phyloP scores from a whole-genome alignment of 805 yeast species.

The Starmerella ratchasimensis region DNA sequence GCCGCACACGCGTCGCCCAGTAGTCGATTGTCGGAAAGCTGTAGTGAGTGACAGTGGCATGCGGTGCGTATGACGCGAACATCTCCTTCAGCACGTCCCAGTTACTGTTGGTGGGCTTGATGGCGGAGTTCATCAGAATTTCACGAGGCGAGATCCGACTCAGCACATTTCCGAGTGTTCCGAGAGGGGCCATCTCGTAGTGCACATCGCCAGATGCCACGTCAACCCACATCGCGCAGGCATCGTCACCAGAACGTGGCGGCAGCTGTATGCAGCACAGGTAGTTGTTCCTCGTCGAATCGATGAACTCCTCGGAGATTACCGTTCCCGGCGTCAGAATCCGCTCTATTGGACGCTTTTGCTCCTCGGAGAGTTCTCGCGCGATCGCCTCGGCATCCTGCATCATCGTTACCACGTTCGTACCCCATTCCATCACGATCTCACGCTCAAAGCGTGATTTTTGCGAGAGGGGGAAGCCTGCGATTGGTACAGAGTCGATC shows the following conservation, averaged over 20 bases:
- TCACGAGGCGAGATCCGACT: constrained; percentile 74
- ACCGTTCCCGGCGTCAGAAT: constrained; percentile 88
- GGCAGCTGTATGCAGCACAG: constrained; percentile 40
- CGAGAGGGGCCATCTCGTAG: constrained; percentile 49
- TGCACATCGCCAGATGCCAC: constrained; percentile 62
- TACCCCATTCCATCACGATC: constrained; percentile 54
- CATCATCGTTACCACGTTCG: constrained; percentile 72
- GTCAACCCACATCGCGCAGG: constrained; percentile 84
- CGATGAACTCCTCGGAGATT: constrained; percentile 71
- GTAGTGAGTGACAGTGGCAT: constrained; percentile 38
- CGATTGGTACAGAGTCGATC: constrained; percentile 36
- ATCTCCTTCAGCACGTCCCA: constrained; percentile 46
- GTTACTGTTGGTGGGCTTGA: constrained; percentile 43
- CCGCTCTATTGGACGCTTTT: constrained; percentile 54
- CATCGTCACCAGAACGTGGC: constrained; percentile 19
- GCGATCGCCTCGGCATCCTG: constrained; percentile 24
- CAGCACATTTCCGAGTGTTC: constrained; percentile 53
- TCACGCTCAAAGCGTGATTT: constrained; percentile 59
- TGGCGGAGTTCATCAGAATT: constrained; percentile 37
- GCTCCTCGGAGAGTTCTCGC: constrained; percentile 24
- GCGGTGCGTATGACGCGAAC: constrained; percentile 19
- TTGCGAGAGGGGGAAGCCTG: constrained; percentile 75
- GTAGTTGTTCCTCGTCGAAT: constrained; percentile 57
- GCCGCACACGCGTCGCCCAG: constrained; percentile 5
- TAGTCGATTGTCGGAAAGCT: constrained; percentile 27